Evolutionary conservation across 257 asterid genomes (phyloP), one percentile per base, ranked within the genome.

Genomic region (Scutellaria galericulata): DNA sequence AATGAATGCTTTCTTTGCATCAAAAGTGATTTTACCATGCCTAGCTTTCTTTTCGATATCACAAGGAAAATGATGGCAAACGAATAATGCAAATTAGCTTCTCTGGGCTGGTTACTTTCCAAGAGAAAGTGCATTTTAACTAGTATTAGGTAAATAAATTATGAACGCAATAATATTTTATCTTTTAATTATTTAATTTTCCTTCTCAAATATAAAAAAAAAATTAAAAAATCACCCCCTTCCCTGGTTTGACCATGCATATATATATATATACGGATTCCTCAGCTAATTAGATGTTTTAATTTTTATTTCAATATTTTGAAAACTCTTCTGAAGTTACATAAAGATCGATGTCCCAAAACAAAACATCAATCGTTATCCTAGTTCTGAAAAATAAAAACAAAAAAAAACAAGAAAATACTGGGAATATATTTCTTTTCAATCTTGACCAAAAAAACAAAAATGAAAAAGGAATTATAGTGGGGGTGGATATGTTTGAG

Each of bases 31-130:
- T 77, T 77, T 63, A 67, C 83, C 62, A 55, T 68, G 65, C 72
- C 27, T 48, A 15, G 78, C 70, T 72, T 18, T 45, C 61, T 61
- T 74, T 81, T 66, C 48, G 14, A 77, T 75, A 76, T 64, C 48
- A 67, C 63, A 70, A 46, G 73, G 79, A 74, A 76, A 79, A 66
- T 66, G 84, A 66, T 79, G 78, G 78, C 71, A 73, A 76, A 56
- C 68, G 52, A 76, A 69, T 79, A 69, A 45, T 68, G 55, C 63
- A 40, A 64, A 66, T 48, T 72, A 55, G 74, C 73, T 71, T 50
- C 14, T 51, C 68, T 47, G 18, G 47, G 47, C 3, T 71, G 76
- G 56, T 70, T 52, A 72, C 83, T 81, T 81, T 81, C 68, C 39
- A 39, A 48, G 66, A 69, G 24, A 18, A 64, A 46, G 2, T 64